Evolutionary conservation across 805 yeast genomes (phyloP), one percentile per base, ranked within the genome.

Genomic region (Ogataea pilisensis): DNA sequence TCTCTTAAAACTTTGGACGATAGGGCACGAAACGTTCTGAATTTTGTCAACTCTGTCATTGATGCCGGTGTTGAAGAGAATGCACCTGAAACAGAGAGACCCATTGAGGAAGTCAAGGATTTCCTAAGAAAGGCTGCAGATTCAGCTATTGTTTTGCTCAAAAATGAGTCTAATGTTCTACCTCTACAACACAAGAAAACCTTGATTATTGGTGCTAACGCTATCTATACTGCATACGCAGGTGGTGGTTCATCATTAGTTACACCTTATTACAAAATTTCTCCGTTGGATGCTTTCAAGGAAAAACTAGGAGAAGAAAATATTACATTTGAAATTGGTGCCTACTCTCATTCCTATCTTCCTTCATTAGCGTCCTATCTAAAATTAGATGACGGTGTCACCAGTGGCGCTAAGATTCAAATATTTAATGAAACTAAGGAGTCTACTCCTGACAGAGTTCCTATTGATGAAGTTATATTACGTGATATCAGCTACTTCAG

Each of bases 191-290:
- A 49, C 5, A 68, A 67, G 21, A 61, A 53, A 4, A 64, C 69
- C 22, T 75, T 77, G 1, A 72, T 80, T 14, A 73, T 80, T 50
- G 86, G 85, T 12, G 80, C 82, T 25, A 76, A 73, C 45, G 81
- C 76, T 19, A 73, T 66, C 44, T 58, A 53, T 28, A 61, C 76
- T 4, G 67, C 69, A 21, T 72, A 63, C 48, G 69, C 77, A 14
- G 82, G 84, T 41, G 84, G 84, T 45, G 84, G 84, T 7, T 76
- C 81, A 24, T 80, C 82, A 25, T 62, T 75, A 11, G 20, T 48
- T 14, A 36, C 14, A 17, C 58, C 63, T 12, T 45, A 49, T 31
- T 39, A 44, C 17, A 32, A 21, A 12, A 31, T 43, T 12, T 34
- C 42, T 19, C 45, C 45, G 3, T 38, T 26, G 4, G 44, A 42